A percentile compares a stretch with the other conserved stretches of the same genome.
These are phyloP conservation scores for Sporothrix euskadiensis DNA, from an alignment of 2,329 filamentous ascomycete genomes.

Conservation along the genomic window DNA sequence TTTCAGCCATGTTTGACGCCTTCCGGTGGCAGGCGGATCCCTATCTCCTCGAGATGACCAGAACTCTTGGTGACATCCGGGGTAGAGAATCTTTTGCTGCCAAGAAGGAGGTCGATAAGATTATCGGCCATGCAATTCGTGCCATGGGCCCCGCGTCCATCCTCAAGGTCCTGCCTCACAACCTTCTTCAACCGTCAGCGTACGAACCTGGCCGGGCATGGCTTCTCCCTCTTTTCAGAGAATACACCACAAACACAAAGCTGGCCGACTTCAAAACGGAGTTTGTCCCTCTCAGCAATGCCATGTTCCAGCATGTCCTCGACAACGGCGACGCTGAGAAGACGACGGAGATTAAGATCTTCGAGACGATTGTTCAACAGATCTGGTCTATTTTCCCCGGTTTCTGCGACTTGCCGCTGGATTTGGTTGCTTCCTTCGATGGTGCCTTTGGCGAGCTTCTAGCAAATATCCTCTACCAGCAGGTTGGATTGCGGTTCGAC, in stretches of 20 bases:
- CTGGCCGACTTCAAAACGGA: conserved; percentile 82
- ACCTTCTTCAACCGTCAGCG: conserved; percentile 73
- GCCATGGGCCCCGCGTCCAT: conserved; percentile 89
- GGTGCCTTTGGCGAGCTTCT: conserved; percentile 86
- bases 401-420: conserved; percentile 89
- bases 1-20: conserved; percentile 82
- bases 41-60: conserved; percentile 72
- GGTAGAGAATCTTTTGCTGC: conserved; percentile 84
- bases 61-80: conserved; percentile 81
- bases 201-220: conserved; percentile 86
- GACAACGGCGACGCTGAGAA: conserved; percentile 81
- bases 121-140: conserved; percentile 82
- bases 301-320: conserved; percentile 84
- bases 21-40: conserved; percentile 83
- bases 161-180: conserved; percentile 79
- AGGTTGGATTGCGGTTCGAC: conserved; percentile 81
- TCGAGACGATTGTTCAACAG: conserved; percentile 92
- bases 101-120: conserved; percentile 91
- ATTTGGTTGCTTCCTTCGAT: conserved; percentile 75
- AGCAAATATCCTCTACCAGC: conserved; percentile 88
- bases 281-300: conserved; percentile 84
- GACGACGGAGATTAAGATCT: conserved; percentile 96
- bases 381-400: conserved; percentile 93
- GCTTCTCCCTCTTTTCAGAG: conserved; percentile 88
- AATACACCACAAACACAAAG: conserved; percentile 85